Evolutionary conservation across 257 asterid species (phyloP).

Genomic region (Striga asiatica): DNA sequence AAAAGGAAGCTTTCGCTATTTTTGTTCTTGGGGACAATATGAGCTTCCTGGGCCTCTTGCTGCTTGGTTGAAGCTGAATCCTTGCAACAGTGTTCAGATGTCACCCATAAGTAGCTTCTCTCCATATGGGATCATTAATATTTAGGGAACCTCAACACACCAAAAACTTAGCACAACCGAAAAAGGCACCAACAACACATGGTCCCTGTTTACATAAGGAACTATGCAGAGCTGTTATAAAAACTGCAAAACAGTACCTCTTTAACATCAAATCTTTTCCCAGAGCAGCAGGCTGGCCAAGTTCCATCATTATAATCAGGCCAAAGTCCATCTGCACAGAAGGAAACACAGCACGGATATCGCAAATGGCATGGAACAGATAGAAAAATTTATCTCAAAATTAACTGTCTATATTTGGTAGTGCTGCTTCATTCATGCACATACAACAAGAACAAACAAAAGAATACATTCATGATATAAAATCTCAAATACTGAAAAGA

Average conservation of each 20-base stretch:
- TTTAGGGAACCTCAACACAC: not conserved
- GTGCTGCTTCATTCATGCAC: not conserved
- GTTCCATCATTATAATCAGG: constrained; percentile 84
- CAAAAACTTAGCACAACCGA: not conserved
- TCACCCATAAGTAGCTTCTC: too few relatives aligned
- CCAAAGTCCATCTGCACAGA: constrained; percentile 84
- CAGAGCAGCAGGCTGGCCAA: constrained; percentile 85
- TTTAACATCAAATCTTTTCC: constrained; percentile 48
- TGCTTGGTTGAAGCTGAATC: not conserved
- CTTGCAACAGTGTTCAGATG: not conserved
- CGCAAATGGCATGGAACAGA: constrained; percentile 2
- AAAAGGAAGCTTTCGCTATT: not conserved
- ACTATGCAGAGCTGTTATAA: not conserved
- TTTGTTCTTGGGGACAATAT: not conserved
- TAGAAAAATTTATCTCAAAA: not conserved
- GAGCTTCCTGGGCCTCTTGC: not conserved
- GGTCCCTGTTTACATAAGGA: not conserved
- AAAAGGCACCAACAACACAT: not conserved
- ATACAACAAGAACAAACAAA: not conserved
- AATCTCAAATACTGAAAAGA: not conserved
- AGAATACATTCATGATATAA: not conserved
- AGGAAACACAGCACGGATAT: constrained; percentile 4
- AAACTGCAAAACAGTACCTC: constrained; percentile 30
- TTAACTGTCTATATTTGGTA: not conserved
- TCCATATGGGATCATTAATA: not conserved